These are phyloP conservation scores for Thinopyrum obtusiflorum DNA, from an alignment of 202 grass and related monocot genomes.

Conservation along the genomic window DNA sequence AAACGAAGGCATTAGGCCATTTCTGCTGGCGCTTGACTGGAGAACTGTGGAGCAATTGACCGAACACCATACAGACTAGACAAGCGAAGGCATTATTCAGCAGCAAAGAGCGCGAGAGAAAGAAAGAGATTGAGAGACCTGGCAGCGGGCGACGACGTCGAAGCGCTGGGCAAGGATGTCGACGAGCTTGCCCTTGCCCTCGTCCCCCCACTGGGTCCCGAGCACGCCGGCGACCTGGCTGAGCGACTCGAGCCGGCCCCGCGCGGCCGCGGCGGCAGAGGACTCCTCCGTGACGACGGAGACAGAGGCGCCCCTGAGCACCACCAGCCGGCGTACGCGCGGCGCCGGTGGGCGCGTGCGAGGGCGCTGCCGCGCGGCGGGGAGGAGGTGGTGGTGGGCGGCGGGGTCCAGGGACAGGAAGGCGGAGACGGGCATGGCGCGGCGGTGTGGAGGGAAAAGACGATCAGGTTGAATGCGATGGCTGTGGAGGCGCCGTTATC, in stretches of 20 bases:
- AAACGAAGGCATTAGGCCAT: background rate
- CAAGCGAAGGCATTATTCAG: background rate
- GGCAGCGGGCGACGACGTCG: constrained; percentile 85
- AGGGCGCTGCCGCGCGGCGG: background rate
- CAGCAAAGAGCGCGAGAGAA: background rate
- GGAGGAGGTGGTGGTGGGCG: background rate
- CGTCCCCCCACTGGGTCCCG: constrained; percentile 67
- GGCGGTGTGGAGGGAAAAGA: constrained; percentile 16
- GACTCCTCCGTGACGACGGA: constrained; percentile 12
- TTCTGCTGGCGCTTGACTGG: too few species aligned
- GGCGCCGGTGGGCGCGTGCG: background rate
- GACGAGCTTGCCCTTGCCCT: constrained; percentile 64
- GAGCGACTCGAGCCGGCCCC: constrained; percentile 61
- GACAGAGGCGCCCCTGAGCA: constrained; percentile 20
- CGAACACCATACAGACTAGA: constrained; percentile 16
- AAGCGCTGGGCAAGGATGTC: constrained; percentile 53
- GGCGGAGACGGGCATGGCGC: constrained; percentile 28
- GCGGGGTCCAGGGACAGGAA: constrained; percentile 23
- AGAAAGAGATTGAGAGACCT: constrained; percentile 37
- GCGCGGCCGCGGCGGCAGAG: constrained; percentile 39
- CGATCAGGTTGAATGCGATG: constrained; percentile 20
- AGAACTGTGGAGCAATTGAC: background rate
- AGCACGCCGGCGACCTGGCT: constrained; percentile 86
- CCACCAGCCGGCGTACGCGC: background rate
- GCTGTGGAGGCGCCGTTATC: constrained; percentile 10